phyloP scores from a whole-genome alignment of 148 eudicot species.

The Diospyros lotus region DNA sequence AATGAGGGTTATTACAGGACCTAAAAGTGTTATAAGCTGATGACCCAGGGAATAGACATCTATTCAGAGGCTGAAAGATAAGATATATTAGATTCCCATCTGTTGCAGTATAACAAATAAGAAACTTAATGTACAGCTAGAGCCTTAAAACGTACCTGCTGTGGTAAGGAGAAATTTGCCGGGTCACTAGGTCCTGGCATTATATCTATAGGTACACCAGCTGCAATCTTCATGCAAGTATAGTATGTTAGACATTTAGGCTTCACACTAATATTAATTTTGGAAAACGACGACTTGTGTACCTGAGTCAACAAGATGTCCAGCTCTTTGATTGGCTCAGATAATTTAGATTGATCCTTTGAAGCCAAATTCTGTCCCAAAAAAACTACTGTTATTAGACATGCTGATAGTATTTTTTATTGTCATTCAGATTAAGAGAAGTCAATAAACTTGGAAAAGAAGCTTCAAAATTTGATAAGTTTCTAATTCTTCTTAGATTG shows the following conservation, averaged over 20 bases:
- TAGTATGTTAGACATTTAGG: constrained; percentile 10
- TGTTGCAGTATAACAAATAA: constrained; percentile 1
- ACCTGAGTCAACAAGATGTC: constrained; percentile 95
- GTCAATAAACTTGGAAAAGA: not conserved
- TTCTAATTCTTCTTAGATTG: not conserved
- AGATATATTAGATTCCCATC: constrained; percentile 13
- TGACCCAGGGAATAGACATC: constrained; percentile 93
- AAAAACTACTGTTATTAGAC: not conserved
- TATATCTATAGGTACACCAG: constrained; percentile 78
- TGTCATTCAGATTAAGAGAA: too few relatives aligned
- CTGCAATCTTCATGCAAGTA: constrained; percentile 65
- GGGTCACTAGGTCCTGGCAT: constrained; percentile 93
- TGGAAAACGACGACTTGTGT: constrained; percentile 13
- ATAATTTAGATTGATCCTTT: constrained; percentile 73
- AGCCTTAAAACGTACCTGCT: constrained; percentile 55
- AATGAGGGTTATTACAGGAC: constrained; percentile 91
- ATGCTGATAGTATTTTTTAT: not conserved
- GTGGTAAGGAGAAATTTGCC: constrained; percentile 83
- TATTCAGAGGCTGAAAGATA: constrained; percentile 64
- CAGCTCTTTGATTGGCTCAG: constrained; percentile 82
- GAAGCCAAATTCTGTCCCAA: constrained; percentile 69
- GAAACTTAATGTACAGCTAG: not conserved
- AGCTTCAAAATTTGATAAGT: too few relatives aligned
- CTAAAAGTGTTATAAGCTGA: constrained; percentile 79
- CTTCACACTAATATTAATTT: not conserved